Conservation (phyloP, 805 yeast genomes). For the Metschnikowia colocasiae region DNA sequence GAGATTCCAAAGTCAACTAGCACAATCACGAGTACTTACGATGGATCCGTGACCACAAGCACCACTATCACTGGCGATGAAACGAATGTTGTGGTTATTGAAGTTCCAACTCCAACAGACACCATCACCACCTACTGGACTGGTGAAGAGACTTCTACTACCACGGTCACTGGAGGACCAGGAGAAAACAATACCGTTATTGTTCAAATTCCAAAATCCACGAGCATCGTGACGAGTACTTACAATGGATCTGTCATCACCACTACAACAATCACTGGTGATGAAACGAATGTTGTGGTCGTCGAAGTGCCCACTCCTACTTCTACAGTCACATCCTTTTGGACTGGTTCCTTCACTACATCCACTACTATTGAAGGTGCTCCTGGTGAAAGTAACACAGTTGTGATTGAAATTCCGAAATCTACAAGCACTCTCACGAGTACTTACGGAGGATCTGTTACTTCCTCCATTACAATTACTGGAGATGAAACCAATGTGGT, state of each 20-base stretch:
- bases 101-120: slow-evolving; percentile 17
- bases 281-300: slow-evolving; percentile 10
- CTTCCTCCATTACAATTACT: background rate
- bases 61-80: slow-evolving; percentile 4
- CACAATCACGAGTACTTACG: slow-evolving; percentile 7
- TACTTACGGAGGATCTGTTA: too few relatives aligned
- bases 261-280: slow-evolving; percentile 4
- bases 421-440: too few relatives aligned
- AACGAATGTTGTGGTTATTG: slow-evolving; percentile 12
- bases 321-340: slow-evolving; percentile 13
- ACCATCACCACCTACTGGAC: slow-evolving; percentile 17
- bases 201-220: too few relatives aligned
- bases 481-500: slow-evolving; percentile 10
- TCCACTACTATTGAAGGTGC: slow-evolving; percentile 7
- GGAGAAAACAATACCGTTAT: too few relatives aligned
- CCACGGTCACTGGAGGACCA: background rate
- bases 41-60: too few relatives aligned
- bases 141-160: background rate
- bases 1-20: slow-evolving; percentile 8
- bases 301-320: slow-evolving; percentile 17
- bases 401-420: too few relatives aligned
- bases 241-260: background rate
- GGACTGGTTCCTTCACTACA: slow-evolving; percentile 12
- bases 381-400: slow-evolving; percentile 9
- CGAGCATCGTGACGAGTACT: too few relatives aligned